Evolutionary conservation across 2,329 filamentous ascomycete species (phyloP), one percentile per base, ranked within the genome.

Genomic region (Parastagonospora avenae): DNA sequence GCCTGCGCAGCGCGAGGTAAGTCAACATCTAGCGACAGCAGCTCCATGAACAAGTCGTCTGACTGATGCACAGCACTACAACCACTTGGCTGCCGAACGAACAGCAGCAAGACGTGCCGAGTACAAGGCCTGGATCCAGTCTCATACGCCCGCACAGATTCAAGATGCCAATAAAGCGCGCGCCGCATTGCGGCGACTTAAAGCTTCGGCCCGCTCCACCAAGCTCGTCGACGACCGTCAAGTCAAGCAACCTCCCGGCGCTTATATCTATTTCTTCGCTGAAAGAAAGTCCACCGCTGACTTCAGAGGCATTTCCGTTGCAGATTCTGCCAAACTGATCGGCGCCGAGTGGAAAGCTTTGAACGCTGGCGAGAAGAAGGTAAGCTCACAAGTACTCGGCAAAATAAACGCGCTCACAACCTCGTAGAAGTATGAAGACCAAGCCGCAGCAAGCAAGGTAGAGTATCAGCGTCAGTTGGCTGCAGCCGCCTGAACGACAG

Each of bases 141-240:
- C 69, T 2, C 71, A 85, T 63, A 82, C 82, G 1, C 79, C 83
- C 8, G 74, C 82, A 4, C 68, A 86, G 63, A 87, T 89, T 59
- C 74, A 74, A 39, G 51, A 76, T 2, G 86, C 86, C 49, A 89
- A 89, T 67, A 63, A 57, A 9, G 86, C 86, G 9, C 82, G 86
- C 32, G 51, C 33, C 1, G 9, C 37, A 4, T 60, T 81, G 14
- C 65, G 67, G 9, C 19, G 19, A 24, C 19, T 63, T 51, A n/a
- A 64, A 54, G 36, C 42, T 54, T 43, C 52, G 10, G 11, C 39
- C 4, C 12, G 64, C 41, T 59, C 57, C 11, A 6, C 2, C 4
- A 55, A 52, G 47, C 77, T 88, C 46, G 53, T 72, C 4, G 86
- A 89, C 63, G 77, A 83, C 9, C 80, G 86, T 42, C 62, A 68